phyloP scores from a whole-genome alignment of 768 basidiomycete species.

The Coprinopsis cinerea region DNA sequence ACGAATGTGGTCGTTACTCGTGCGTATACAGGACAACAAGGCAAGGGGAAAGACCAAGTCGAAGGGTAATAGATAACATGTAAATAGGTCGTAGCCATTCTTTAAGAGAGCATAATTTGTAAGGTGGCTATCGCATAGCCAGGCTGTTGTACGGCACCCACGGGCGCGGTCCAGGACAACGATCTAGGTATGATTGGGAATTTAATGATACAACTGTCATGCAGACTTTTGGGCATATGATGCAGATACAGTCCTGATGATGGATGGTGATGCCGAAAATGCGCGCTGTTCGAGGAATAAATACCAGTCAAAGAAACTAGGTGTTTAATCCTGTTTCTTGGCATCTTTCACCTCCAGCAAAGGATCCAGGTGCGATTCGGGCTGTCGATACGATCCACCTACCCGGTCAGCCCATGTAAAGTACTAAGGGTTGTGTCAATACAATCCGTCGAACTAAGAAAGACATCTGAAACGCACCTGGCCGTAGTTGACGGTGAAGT shows the following conservation, averaged over 20 bases:
- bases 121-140: no score
- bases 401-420: constrained; percentile 91
- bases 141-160: no score
- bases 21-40: neutral
- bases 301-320: no score
- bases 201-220: neutral
- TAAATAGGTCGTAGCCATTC: neutral
- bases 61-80: neutral
- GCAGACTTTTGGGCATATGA: neutral
- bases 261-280: neutral
- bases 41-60: neutral
- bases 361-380: constrained; percentile 79
- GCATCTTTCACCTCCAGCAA: constrained; percentile 60
- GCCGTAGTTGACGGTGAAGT: constrained; percentile 96
- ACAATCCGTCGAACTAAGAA: neutral
- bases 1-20: constrained; percentile 3
- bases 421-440: constrained; percentile 51
- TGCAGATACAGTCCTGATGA: neutral
- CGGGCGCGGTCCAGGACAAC: no score
- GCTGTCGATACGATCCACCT: constrained; percentile 85
- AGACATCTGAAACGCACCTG: constrained; percentile 49
- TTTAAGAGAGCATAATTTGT: no score
- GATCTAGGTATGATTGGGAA: no score
- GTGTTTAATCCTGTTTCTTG: constrained; percentile 18
- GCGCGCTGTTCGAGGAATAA: no score